Conservation (phyloP, 129 eudicot species). For the Oenanthe sinensis region DNA sequence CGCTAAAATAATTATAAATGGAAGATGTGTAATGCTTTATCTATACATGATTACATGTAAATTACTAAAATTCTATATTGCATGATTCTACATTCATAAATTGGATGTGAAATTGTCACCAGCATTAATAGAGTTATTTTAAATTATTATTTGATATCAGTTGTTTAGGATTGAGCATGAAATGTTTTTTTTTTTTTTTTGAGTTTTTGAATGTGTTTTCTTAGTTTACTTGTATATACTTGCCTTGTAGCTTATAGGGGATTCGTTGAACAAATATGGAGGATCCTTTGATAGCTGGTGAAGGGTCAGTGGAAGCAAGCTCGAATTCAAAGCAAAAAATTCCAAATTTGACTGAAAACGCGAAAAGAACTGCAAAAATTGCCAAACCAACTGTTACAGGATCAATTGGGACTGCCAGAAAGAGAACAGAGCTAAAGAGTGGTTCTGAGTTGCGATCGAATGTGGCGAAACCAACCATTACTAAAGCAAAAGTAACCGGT, state of each 20-base stretch:
- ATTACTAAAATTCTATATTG: background rate
- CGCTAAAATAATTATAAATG: background rate
- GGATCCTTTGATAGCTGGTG: constrained; percentile 17
- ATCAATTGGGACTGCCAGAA: constrained; percentile 30
- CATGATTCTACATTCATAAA: background rate
- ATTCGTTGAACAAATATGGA: constrained; percentile 26
- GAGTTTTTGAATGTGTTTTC: background rate
- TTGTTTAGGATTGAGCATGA: background rate
- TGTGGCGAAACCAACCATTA: constrained; percentile 21
- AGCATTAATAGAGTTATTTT: background rate
- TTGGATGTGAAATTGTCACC: background rate
- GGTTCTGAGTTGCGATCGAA: constrained; percentile 19
- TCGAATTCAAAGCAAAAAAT: constrained; percentile 20
- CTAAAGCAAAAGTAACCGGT: constrained; percentile 36
- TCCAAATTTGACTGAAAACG: constrained; percentile 25
- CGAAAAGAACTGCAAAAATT: constrained; percentile 28
- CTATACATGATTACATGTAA: background rate
- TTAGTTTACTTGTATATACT: background rate
- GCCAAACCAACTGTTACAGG: constrained; percentile 33
- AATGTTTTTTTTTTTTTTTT: background rate
- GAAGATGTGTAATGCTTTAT: background rate
- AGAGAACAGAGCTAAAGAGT: constrained; percentile 37
- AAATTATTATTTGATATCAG: background rate
- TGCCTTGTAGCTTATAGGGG: background rate
- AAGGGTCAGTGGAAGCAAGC: constrained; percentile 23